Percentiles rank a stretch among this genome's conserved stretches.
Evolutionary conservation across 2,329 filamentous ascomycete genomes (phyloP).

Genomic region (Xylaria polymorpha): DNA sequence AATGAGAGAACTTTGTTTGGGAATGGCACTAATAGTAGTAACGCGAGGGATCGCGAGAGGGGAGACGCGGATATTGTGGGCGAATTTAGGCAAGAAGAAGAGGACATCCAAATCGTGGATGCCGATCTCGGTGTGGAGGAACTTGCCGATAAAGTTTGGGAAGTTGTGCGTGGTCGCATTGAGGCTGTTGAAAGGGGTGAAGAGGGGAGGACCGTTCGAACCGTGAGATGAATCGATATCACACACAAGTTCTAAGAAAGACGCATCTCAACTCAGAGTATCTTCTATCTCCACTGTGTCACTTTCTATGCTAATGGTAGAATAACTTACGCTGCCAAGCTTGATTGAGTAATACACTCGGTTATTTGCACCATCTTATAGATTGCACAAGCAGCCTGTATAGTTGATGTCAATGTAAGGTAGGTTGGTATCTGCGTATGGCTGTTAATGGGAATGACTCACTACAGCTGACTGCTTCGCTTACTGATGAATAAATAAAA

Average conservation of each 20-base stretch:
- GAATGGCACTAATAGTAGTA: conserved; percentile 35
- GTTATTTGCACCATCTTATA: not conserved
- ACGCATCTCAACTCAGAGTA: not conserved
- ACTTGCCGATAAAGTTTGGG: conserved; percentile 68
- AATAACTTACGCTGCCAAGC: not conserved
- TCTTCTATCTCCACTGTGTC: not conserved
- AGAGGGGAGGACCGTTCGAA: conserved; percentile 59
- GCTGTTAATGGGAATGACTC: not conserved
- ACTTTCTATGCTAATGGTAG: not conserved
- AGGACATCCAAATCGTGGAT: conserved; percentile 66
- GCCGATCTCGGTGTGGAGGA: conserved; percentile 66
- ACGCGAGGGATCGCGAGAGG: conserved; percentile 28
- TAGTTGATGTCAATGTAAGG: too few relatives aligned
- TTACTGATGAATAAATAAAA: not conserved
- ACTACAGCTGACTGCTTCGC: not conserved
- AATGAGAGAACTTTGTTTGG: conserved; percentile 26
- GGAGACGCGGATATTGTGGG: conserved; percentile 36
- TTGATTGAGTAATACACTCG: not conserved
- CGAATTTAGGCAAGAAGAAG: conserved; percentile 61
- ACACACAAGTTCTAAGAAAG: not conserved
- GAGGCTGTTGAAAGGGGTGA: conserved; percentile 63
- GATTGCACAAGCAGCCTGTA: not conserved
- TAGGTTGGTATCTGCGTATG: not conserved
- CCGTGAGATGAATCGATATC: conserved; percentile 48
- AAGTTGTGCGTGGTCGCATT: conserved; percentile 59